Evolutionary conservation across 2,329 filamentous ascomycete species (phyloP).

Genomic region (Orbilia ellipsospora): DNA sequence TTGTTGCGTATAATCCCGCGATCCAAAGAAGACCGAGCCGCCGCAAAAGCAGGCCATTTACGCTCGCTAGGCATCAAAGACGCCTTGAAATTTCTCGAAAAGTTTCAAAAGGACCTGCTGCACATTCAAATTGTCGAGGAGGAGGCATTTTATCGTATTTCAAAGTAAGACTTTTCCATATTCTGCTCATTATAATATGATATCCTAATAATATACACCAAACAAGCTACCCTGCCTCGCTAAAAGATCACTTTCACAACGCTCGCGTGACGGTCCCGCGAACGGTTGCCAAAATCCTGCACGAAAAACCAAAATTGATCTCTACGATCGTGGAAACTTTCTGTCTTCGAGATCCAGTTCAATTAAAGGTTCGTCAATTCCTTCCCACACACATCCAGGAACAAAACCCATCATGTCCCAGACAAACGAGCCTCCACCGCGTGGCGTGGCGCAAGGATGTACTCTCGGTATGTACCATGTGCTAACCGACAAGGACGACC

Average conservation of each 20-base stretch:
- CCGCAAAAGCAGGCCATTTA: conserved; percentile 56
- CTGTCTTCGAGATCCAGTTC: conserved; percentile 85
- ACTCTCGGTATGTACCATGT: conserved; percentile 8
- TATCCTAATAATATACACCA: not conserved
- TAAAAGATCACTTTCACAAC: conserved; percentile 77
- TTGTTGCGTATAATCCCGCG: conserved; percentile 78
- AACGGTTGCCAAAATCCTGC: conserved; percentile 81
- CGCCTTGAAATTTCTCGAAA: conserved; percentile 72
- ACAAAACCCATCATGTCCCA: conserved; percentile 11
- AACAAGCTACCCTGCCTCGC: conserved; percentile 71
- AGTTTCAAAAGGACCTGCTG: conserved; percentile 68
- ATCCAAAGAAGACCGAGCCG: conserved; percentile 59
- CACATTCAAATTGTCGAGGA: conserved; percentile 80
- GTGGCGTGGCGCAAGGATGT: conserved; percentile 33
- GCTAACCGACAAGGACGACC: conserved; percentile 25
- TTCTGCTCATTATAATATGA: not conserved
- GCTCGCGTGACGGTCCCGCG: conserved; percentile 79
- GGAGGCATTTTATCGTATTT: conserved; percentile 87
- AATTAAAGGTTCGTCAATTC: conserved; percentile 67
- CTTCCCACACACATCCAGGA: conserved; percentile 22
- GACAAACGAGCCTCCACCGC: conserved; percentile 23
- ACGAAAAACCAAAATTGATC: conserved; percentile 78
- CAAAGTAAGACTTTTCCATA: conserved; percentile 38
- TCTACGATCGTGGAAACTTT: conserved; percentile 89
- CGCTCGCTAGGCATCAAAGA: conserved; percentile 71